Conservation (phyloP, 306 rosid genomes). For the Abrus precatorius region DNA sequence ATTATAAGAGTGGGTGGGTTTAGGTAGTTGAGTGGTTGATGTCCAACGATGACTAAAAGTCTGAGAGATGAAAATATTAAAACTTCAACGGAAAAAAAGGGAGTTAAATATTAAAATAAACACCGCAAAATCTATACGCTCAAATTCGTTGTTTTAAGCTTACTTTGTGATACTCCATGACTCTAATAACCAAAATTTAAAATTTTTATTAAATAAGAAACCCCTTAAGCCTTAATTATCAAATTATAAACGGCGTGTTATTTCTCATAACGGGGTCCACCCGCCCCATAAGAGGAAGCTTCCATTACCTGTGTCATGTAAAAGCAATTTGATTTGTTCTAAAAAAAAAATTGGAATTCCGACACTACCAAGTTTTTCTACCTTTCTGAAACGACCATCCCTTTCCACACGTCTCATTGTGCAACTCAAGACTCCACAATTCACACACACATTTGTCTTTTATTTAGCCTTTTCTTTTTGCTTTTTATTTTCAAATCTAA, state of each 20-base stretch:
- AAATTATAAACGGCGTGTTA: not conserved
- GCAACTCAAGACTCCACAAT: not conserved
- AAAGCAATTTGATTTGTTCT: slow-evolving; percentile 40
- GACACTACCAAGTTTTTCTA: slow-evolving; percentile 12
- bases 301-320: slow-evolving; percentile 50
- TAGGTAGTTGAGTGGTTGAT: slow-evolving; percentile 59
- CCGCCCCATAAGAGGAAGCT: slow-evolving; percentile 48
- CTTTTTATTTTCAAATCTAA: not conserved
- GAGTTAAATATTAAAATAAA: slow-evolving; percentile 7
- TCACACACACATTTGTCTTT: not conserved
- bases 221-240: not conserved
- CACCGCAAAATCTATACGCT: slow-evolving; percentile 27
- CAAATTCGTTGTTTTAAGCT: not conserved
- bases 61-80: not conserved
- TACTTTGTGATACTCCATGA: not conserved
- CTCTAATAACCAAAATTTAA: not conserved
- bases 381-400: slow-evolving; percentile 16
- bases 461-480: not conserved
- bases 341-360: slow-evolving; percentile 11
- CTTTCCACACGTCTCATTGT: slow-evolving; percentile 50
- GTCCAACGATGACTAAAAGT: slow-evolving; percentile 33
- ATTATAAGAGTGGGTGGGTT: slow-evolving; percentile 62
- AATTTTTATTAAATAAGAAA: not conserved
- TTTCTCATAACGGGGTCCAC: not conserved
- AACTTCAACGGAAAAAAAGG: not conserved